Percentiles rank a stretch among this genome's conserved stretches.
These are phyloP conservation scores for Tetrahymena elliotti DNA, from an alignment of 73 alveolate genomes.

Conservation along the genomic window DNA sequence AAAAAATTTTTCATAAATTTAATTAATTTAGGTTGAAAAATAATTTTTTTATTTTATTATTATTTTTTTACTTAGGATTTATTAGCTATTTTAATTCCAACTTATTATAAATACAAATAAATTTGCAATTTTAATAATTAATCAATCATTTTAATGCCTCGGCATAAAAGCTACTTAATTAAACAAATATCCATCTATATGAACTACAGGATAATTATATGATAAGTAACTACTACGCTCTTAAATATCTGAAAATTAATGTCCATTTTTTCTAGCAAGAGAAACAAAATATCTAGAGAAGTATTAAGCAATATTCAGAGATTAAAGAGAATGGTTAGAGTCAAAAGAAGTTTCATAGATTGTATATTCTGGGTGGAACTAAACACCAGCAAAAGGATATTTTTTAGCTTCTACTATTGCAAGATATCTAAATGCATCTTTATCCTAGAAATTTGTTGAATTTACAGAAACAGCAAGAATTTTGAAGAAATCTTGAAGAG, in stretches of 20 bases:
- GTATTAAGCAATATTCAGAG: background rate
- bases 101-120: too few species aligned
- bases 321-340: background rate
- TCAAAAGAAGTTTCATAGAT: background rate
- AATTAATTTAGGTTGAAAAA: too few species aligned
- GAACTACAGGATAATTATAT: background rate
- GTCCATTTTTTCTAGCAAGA: background rate
- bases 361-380: background rate
- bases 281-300: background rate
- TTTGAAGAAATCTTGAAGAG: background rate
- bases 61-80: too few species aligned
- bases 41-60: too few species aligned
- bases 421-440: background rate
- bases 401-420: background rate
- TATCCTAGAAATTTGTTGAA: background rate
- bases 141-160: background rate
- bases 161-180: background rate
- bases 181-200: background rate
- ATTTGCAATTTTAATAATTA: too few species aligned
- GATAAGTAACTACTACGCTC: background rate
- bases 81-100: too few species aligned
- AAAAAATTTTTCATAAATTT: too few species aligned
- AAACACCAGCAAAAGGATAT: background rate
- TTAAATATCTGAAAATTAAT: background rate
- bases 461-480: background rate